phyloP scores from a whole-genome alignment of 2,329 filamentous ascomycete genomes.

The Beauveria sp. region DNA sequence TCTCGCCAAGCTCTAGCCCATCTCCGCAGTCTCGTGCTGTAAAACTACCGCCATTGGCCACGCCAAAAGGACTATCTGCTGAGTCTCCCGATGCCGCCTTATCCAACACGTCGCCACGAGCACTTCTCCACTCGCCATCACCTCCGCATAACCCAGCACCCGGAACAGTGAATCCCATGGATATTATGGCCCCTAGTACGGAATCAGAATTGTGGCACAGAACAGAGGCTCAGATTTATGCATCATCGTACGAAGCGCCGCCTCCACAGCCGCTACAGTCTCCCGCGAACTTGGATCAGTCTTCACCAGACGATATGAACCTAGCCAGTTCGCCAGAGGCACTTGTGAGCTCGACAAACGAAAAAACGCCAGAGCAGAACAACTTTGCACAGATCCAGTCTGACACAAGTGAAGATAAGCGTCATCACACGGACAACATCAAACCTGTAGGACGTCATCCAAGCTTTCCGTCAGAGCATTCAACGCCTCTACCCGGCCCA shows the following conservation, averaged over 20 bases:
- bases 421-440: slow-evolving; percentile 19
- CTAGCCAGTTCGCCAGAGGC: not conserved
- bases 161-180: slow-evolving; percentile 46
- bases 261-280: slow-evolving; percentile 10
- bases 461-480: slow-evolving; percentile 33
- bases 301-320: not conserved
- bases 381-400: slow-evolving; percentile 1
- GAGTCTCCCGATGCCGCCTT: slow-evolving; percentile 15
- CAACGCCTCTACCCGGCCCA: slow-evolving; percentile 33
- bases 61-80: slow-evolving; percentile 6
- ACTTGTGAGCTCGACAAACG: not conserved
- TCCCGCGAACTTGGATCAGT: not conserved
- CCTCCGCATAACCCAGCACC: slow-evolving; percentile 29
- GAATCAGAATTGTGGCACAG: slow-evolving; percentile 30
- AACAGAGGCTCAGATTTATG: slow-evolving; percentile 29
- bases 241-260: slow-evolving; percentile 21
- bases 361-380: not conserved
- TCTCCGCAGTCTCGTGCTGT: not conserved
- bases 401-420: slow-evolving; percentile 17
- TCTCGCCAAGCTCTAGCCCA: slow-evolving; percentile 15
- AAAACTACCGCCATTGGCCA: not conserved
- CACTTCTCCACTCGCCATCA: slow-evolving; percentile 17
- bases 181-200: slow-evolving; percentile 40
- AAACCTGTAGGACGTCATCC: slow-evolving; percentile 20
- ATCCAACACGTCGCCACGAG: slow-evolving; percentile 5